Evolutionary conservation across 768 basidiomycete species (phyloP).

Genomic region (Tylopilus felleus): DNA sequence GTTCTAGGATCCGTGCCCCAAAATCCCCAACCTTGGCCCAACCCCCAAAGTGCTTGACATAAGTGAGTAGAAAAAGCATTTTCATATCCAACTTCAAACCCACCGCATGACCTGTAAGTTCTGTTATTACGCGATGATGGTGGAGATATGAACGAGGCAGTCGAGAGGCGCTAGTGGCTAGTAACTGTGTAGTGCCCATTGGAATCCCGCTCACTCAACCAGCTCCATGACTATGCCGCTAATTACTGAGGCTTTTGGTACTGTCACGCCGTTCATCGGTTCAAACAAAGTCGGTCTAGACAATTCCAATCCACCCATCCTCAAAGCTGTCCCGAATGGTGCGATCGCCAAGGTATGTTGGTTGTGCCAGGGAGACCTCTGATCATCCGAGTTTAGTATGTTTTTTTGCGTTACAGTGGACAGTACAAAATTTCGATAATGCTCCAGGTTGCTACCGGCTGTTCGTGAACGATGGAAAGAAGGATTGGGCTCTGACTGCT

Average conservation of each 20-base stretch:
- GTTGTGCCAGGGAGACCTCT: neutral
- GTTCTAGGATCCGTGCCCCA: too few species aligned
- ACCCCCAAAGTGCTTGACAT: too few species aligned
- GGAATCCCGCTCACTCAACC: neutral
- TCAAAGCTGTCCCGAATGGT: conserved; percentile 3
- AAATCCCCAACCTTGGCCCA: too few species aligned
- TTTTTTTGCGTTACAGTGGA: conserved; percentile 3
- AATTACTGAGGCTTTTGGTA: neutral
- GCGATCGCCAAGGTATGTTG: neutral
- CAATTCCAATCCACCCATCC: neutral
- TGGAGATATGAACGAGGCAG: too few species aligned
- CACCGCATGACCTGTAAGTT: too few species aligned
- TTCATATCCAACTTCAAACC: too few species aligned
- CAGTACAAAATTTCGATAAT: conserved; percentile 4
- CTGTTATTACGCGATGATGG: too few species aligned
- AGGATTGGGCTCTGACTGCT: conserved; percentile 1
- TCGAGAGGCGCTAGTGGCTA: too few species aligned
- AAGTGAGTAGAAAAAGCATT: too few species aligned
- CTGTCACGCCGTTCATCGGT: neutral
- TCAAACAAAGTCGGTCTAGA: neutral
- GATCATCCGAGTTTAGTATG: neutral
- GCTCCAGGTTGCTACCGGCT: conserved; percentile 7
- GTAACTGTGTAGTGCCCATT: too few species aligned
- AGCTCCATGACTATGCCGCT: neutral
- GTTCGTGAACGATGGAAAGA: conserved; percentile 9